Percentiles rank a stretch among this genome's conserved stretches.
phyloP scores from a whole-genome alignment of 164 flowering plant species.

The Umbilicus rupestris region DNA sequence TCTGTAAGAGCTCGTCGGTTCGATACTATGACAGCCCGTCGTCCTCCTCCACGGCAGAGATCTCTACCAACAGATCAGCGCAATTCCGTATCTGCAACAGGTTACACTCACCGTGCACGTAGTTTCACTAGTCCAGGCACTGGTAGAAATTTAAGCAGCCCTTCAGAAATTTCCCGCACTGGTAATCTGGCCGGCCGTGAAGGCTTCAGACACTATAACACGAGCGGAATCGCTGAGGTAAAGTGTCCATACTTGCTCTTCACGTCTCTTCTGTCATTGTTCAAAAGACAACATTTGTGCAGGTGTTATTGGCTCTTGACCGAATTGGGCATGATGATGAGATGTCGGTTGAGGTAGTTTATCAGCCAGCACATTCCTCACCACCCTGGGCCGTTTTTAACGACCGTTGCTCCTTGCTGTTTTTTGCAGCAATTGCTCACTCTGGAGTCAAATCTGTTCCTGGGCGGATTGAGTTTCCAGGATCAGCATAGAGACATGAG shows the following conservation, averaged over 20 bases:
- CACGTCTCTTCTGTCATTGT: background rate
- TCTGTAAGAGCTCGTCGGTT: slow-evolving; percentile 1
- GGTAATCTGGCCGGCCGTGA: background rate
- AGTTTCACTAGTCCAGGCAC: background rate
- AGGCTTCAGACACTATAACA: slow-evolving; percentile 7
- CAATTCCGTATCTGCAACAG: background rate
- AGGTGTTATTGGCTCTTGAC: background rate
- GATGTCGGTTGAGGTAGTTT: slow-evolving; percentile 1
- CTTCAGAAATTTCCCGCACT: slow-evolving; percentile 1
- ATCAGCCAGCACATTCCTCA: background rate
- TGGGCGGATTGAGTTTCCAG: slow-evolving; percentile 50
- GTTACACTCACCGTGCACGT: background rate
- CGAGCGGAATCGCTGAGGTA: slow-evolving; percentile 1
- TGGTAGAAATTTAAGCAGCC: background rate
- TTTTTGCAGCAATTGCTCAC: slow-evolving; percentile 59
- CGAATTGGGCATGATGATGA: background rate
- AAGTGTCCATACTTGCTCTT: background rate
- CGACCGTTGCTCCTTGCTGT: background rate
- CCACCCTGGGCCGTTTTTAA: background rate
- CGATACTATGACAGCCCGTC: background rate
- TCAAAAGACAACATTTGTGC: background rate
- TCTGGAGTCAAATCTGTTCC: slow-evolving; percentile 64
- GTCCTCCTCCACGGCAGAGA: background rate
- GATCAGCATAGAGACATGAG: slow-evolving; percentile 51
- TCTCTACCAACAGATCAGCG: background rate